Conservation (phyloP, 2,329 filamentous ascomycete genomes). For the Talaromyces sp. region DNA sequence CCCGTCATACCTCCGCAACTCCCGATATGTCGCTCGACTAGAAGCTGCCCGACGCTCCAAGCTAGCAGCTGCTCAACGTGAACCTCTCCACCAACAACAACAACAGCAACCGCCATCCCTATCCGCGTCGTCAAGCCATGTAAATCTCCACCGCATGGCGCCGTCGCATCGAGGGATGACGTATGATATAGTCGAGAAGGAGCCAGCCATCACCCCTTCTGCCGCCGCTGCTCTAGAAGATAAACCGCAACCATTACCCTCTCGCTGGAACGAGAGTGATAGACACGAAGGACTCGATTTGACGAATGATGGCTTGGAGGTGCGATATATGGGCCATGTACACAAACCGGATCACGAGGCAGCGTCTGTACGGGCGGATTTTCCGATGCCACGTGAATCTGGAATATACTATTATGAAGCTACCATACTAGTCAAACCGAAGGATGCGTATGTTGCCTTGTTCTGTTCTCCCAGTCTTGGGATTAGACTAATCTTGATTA, state of each 20-base stretch:
- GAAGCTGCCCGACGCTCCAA: slow-evolving; percentile 66
- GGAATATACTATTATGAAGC: slow-evolving; percentile 94
- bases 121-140: slow-evolving; percentile 57
- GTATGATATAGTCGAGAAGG: slow-evolving; percentile 79
- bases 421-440: slow-evolving; percentile 62
- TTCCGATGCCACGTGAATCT: slow-evolving; percentile 82
- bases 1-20: slow-evolving; percentile 77
- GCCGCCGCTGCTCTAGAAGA: slow-evolving; percentile 57
- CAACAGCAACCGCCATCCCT: slow-evolving; percentile 22
- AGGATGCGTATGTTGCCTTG: slow-evolving; percentile 57
- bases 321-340: slow-evolving; percentile 57
- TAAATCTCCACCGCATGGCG: slow-evolving; percentile 56
- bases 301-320: slow-evolving; percentile 67
- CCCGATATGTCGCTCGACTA: slow-evolving; percentile 73
- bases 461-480: not conserved
- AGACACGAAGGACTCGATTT: slow-evolving; percentile 73
- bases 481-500: not conserved
- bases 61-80: slow-evolving; percentile 49
- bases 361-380: slow-evolving; percentile 75
- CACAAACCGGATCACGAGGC: slow-evolving; percentile 70
- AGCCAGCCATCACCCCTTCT: slow-evolving; percentile 39
- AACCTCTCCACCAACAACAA: slow-evolving; percentile 33
- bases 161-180: slow-evolving; percentile 72
- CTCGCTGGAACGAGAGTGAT: slow-evolving; percentile 76
- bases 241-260: slow-evolving; percentile 67